Evolutionary conservation across 2,329 filamentous ascomycete genomes (phyloP).

Genomic region (Colletotrichum godetiae): DNA sequence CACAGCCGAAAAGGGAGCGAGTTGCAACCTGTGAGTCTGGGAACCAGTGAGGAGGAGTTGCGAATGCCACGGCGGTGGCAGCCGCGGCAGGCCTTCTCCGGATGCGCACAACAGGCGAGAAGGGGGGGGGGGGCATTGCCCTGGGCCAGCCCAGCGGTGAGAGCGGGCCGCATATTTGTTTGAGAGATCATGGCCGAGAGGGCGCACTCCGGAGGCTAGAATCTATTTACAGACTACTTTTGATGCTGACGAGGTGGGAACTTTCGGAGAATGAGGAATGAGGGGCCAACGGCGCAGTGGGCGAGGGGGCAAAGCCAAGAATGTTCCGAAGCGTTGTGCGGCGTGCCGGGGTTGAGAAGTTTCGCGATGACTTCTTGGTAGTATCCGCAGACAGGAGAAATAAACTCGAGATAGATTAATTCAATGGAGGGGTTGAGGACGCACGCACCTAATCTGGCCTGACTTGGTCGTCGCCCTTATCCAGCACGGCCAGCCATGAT

Average conservation of each 20-base stretch:
- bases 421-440: background rate
- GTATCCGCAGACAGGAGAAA: slow-evolving; percentile 4
- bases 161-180: slow-evolving; percentile 17
- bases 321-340: background rate
- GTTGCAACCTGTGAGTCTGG: background rate
- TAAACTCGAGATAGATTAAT: slow-evolving; percentile 8
- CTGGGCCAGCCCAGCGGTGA: background rate
- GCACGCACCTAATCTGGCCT: background rate
- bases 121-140: too few relatives aligned
- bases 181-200: slow-evolving; percentile 16
- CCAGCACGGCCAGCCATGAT: background rate
- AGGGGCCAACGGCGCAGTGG: background rate
- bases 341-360: background rate
- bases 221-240: slow-evolving; percentile 26
- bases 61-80: background rate
- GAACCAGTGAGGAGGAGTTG: background rate
- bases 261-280: background rate
- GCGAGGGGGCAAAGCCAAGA: background rate
- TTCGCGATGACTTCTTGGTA: background rate
- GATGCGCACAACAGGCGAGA: slow-evolving; percentile 9
- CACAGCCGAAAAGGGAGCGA: slow-evolving; percentile 11
- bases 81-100: slow-evolving; percentile 21
- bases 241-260: slow-evolving; percentile 14
- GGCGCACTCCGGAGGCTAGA: background rate
- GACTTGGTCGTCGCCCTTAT: background rate